Evolutionary conservation across 2,329 filamentous ascomycete species (phyloP).

Genomic region (Colletotrichum magnum): DNA sequence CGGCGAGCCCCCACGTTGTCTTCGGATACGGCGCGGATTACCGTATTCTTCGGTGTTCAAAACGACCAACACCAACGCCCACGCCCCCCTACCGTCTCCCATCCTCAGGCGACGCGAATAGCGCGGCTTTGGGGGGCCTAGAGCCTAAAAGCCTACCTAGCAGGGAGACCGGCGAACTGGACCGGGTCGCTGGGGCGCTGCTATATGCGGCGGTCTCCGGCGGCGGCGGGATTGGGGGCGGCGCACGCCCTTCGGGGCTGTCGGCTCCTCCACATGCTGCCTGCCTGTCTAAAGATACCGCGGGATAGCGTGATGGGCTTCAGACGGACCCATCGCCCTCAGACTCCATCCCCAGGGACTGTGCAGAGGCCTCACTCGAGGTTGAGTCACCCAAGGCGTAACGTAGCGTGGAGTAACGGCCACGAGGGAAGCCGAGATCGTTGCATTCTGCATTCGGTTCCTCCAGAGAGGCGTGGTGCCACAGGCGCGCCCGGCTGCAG

Average conservation of each 20-base stretch:
- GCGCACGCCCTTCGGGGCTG: conserved; percentile 3
- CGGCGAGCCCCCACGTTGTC: conserved; percentile 7
- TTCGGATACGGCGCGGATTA: background rate
- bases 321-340: conserved; percentile 17
- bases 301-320: conserved; percentile 15
- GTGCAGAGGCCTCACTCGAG: conserved; percentile 12
- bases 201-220: background rate
- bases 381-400: background rate
- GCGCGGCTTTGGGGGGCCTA: conserved; percentile 1
- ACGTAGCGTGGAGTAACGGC: conserved; percentile 1
- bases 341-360: conserved; percentile 4
- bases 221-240: conserved; percentile 16
- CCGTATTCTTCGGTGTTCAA: conserved; percentile 12
- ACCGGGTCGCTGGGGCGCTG: background rate
- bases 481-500: background rate
- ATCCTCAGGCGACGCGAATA: conserved; percentile 11
- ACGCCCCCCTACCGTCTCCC: background rate
- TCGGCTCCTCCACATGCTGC: background rate
- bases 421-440: conserved; percentile 15
- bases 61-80: background rate
- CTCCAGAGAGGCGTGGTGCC: conserved; percentile 10
- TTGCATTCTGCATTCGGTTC: background rate
- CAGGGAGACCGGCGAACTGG: background rate
- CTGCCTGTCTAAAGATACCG: conserved; percentile 8
- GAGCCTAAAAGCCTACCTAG: too few species aligned